Conservation (phyloP, 305 asterid species). For the Petunia hybrid region DNA sequence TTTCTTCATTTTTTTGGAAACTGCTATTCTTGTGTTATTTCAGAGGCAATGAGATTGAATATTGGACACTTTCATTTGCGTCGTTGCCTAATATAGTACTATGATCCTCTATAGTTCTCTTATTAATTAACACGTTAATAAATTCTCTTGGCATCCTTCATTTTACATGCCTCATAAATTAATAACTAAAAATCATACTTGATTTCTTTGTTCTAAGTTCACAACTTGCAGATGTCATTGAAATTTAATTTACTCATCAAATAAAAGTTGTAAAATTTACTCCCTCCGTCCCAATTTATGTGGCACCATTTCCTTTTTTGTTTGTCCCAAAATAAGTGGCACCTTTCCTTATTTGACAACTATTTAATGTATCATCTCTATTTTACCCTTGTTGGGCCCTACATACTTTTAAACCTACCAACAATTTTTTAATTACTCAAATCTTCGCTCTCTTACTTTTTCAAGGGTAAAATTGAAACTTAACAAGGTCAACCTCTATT, state of each 20-base stretch:
- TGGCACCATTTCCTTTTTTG: too few relatives aligned
- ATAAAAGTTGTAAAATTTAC: not conserved
- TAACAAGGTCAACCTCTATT: too few relatives aligned
- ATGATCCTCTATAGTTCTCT: not conserved
- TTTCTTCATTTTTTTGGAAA: not conserved
- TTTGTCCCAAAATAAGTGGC: too few relatives aligned
- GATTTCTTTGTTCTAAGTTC: conserved; percentile 5
- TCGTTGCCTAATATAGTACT: not conserved
- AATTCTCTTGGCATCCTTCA: conserved; percentile 32
- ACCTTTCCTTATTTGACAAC: too few relatives aligned
- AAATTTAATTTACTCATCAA: not conserved
- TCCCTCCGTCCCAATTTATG: too few relatives aligned
- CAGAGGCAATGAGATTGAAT: not conserved
- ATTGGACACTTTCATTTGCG: not conserved
- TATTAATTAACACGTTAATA: conserved; percentile 25
- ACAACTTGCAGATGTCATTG: conserved; percentile 43
- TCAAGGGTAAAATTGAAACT: too few relatives aligned
- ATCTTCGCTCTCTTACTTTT: too few relatives aligned
- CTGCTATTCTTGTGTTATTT: not conserved
- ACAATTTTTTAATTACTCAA: too few relatives aligned
- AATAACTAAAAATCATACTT: conserved; percentile 38
- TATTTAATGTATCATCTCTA: too few relatives aligned
- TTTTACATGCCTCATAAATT: conserved; percentile 36
- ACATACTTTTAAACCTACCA: too few relatives aligned
- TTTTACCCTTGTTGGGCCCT: too few relatives aligned